Evolutionary conservation across 257 asterid species (phyloP), one percentile per base, ranked within the genome.

Genomic region (Paraleonurus japonicus): DNA sequence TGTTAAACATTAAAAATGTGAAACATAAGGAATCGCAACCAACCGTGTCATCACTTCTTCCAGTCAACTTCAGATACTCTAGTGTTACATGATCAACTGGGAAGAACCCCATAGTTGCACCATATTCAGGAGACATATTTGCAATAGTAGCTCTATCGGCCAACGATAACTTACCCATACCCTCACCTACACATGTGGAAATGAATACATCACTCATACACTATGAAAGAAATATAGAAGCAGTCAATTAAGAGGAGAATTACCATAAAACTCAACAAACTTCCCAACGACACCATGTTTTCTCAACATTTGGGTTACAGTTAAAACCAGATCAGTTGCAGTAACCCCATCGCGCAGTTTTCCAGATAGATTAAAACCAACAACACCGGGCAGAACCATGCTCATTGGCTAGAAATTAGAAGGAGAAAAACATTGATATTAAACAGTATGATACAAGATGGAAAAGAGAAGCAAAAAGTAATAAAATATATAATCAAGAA

Each of bases 91-190:
- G 93, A 82, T 92, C 98, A 43, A 92, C 98, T 0, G 97, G 98
- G 84, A 92, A 92, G 87, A 92, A 92, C 26, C 98, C 98, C 98
- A 92, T 92, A 75, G 98, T 92, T 35, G 98, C 98, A 45, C 98
- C 98, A 76, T 92, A 90, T 81, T 92, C 98, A 0, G 98, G 98
- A 48, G 98, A 86, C 98, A 92, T 92, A 61, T 92, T 92, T 72
- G 98, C 97, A 76, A 92, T 90, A 33, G 98, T 92, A 71, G 98
- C 98, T 78, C 97, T 83, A 67, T 92, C 98, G 24, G 97, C 96
- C 71, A 92, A 81, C 24, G 98, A 85, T 65, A 92, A 80, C 50
- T 82, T 70, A 65, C 89, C 84, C 92, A 92, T 85, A 60, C 98
- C 98, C 69, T 86, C 86, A 72, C 96, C 98, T 92, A 73, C 30